Evolutionary conservation across 208 protist species (phyloP), one percentile per base, ranked within the genome.

Genomic region (Acanthamoeba castellanii): DNA sequence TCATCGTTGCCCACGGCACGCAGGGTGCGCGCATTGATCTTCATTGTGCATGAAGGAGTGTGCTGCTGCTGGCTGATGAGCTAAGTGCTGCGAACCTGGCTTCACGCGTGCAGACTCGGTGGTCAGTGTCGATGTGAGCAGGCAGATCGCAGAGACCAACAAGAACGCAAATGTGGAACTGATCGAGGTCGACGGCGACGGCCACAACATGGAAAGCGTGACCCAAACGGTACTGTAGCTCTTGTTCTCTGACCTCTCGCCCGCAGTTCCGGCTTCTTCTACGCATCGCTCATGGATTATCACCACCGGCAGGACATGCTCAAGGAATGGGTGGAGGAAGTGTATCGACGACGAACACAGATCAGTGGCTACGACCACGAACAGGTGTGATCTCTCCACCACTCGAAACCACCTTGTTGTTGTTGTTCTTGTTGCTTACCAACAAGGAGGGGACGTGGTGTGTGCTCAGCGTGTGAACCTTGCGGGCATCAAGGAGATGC

Each of bases 141-240:
- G 74, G n/a, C 37, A 82, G 25, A 82, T 82, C 18, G 42, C 25
- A 9, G 42, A 47, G 74, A 52, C 9, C 3, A 82, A 82, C 74
- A 25, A 50, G 30, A 25, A 82, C 11, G 8, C 32, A 30, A 52
- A 82, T 34, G 22, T 82, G 18, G 74, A 82, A 25, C 11, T 82
- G 37, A 50, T 82, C 37, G 74, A 82, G 25, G 74, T 82, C 18
- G 74, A 82, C 7, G 74, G 74, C 27, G 74, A 82, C 30, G 74
- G 74, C 32, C 74, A 82, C 74, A 82, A 82, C 74, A 82, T 82
- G 74, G 74, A 82, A 34, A 82, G 74, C 37, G 74, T 82, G 9
- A 82, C 74, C 2, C 74, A 82, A 82, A 52, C 74, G 74, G 74
- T 82, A 52, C 9, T 6, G 7, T 18, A 11, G 7, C 14, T 55